A percentile compares a stretch with the other conserved stretches of the same genome.
Conservation (phyloP, 2,329 filamentous ascomycete genomes). For the Exophiala calicioides region DNA sequence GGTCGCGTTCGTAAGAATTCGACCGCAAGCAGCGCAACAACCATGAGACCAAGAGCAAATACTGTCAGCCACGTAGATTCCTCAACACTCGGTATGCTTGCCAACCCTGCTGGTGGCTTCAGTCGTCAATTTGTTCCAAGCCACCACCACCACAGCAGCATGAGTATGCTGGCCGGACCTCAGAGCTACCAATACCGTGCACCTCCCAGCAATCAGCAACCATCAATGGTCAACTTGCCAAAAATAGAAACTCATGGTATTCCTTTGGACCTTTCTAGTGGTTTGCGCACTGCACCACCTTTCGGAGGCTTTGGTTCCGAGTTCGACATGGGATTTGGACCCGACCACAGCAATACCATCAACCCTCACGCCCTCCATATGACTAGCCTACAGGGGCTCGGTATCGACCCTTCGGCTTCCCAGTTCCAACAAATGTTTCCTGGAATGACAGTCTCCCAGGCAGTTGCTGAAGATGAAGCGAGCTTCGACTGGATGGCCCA, state of each 20-base stretch:
- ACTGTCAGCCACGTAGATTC: conserved; percentile 93
- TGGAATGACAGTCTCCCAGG: conserved; percentile 61
- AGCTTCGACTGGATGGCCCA: conserved; percentile 76
- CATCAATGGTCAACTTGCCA: conserved; percentile 70
- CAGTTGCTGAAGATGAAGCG: conserved; percentile 66
- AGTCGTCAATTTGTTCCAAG: conserved; percentile 49
- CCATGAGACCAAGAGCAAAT: conserved; percentile 85
- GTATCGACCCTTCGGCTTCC: conserved; percentile 42
- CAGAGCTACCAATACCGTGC: conserved; percentile 66
- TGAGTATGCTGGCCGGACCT: conserved; percentile 62
- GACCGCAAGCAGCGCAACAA: conserved; percentile 62
- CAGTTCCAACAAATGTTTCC: conserved; percentile 47
- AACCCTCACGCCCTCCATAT: conserved; percentile 76
- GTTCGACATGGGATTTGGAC: conserved; percentile 63
- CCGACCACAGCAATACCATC: conserved; percentile 57
- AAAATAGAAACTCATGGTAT: conserved; percentile 80
- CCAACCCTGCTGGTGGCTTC: conserved; percentile 46
- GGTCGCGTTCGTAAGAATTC: conserved; percentile 89
- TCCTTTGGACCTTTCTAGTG: conserved; percentile 65
- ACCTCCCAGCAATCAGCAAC: conserved; percentile 69
- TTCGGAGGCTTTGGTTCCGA: conserved; percentile 66
- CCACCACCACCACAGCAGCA: conserved; percentile 71
- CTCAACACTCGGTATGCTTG: conserved; percentile 70
- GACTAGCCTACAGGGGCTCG: conserved; percentile 64
- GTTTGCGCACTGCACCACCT: conserved; percentile 76